These are phyloP conservation scores for Cyclotella cryptica DNA, from an alignment of 108 stramenopile genomes.

Conservation along the genomic window DNA sequence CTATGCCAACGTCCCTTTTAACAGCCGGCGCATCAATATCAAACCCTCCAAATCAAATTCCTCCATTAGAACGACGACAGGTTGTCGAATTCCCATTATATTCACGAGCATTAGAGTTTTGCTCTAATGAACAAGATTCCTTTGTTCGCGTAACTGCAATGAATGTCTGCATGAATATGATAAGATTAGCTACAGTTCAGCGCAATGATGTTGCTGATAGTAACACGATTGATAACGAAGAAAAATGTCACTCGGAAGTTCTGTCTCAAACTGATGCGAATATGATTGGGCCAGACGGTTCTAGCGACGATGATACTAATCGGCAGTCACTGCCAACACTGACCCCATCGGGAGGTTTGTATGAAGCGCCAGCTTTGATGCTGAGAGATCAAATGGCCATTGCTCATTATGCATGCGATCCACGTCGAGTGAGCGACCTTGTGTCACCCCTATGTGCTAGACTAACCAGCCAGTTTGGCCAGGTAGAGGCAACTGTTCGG, in stretches of 20 bases:
- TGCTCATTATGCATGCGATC: conserved; percentile 81
- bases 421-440: conserved; percentile 75
- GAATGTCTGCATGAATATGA: conserved; percentile 90
- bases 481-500: conserved; percentile 76
- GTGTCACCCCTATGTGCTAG: conserved; percentile 79
- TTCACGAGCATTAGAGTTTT: conserved; percentile 86
- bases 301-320: neutral
- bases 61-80: neutral
- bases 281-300: conserved; percentile 5
- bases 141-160: conserved; percentile 89
- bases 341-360: conserved; percentile 73
- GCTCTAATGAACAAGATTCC: conserved; percentile 80
- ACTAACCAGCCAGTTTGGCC: conserved; percentile 77
- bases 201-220: conserved; percentile 14
- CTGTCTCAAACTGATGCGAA: neutral
- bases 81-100: conserved; percentile 85
- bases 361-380: conserved; percentile 67
- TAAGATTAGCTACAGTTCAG: conserved; percentile 72
- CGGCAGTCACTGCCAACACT: conserved; percentile 27
- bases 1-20: neutral
- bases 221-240: conserved; percentile 7
- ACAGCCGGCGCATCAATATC: conserved; percentile 10
- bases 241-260: conserved; percentile 10
- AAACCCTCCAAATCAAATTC: conserved; percentile 25
- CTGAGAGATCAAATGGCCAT: conserved; percentile 83